Conservation (phyloP, 192 early-diverging fungal species). For the Coemansia sp. region DNA sequence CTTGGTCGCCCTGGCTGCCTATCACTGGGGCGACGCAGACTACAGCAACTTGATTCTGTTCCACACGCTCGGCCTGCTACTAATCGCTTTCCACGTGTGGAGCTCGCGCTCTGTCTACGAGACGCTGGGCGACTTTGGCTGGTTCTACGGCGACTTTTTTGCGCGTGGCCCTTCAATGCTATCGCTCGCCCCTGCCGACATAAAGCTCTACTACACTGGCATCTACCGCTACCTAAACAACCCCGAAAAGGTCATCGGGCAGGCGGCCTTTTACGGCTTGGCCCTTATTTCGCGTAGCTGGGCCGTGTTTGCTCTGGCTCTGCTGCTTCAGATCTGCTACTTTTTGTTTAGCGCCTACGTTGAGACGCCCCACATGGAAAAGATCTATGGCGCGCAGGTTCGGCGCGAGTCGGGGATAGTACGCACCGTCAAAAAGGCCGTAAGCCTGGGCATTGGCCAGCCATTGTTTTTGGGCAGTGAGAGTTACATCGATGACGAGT, state of each 20-base stretch:
- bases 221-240: conserved; percentile 94
- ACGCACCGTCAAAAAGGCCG: conserved; percentile 55
- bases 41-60: conserved; percentile 60
- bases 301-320: conserved; percentile 78
- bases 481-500: background rate
- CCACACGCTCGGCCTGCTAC: conserved; percentile 70
- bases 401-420: conserved; percentile 78
- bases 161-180: conserved; percentile 70
- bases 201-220: conserved; percentile 80
- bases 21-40: conserved; percentile 61
- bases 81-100: conserved; percentile 89
- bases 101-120: conserved; percentile 89
- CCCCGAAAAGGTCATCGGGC: conserved; percentile 91
- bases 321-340: conserved; percentile 79
- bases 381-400: conserved; percentile 81
- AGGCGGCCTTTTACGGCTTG: conserved; percentile 92
- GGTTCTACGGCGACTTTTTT: conserved; percentile 99
- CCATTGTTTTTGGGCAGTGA: conserved; percentile 27
- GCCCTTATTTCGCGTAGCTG: conserved; percentile 80
- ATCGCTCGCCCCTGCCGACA: conserved; percentile 41
- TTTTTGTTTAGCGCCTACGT: conserved; percentile 85
- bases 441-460: conserved; percentile 51
- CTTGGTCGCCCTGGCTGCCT: conserved; percentile 77
- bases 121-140: conserved; percentile 92
- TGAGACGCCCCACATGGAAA: conserved; percentile 89